These are phyloP conservation scores for Metschnikowia proteae DNA, from an alignment of 805 yeast genomes.

Conservation along the genomic window DNA sequence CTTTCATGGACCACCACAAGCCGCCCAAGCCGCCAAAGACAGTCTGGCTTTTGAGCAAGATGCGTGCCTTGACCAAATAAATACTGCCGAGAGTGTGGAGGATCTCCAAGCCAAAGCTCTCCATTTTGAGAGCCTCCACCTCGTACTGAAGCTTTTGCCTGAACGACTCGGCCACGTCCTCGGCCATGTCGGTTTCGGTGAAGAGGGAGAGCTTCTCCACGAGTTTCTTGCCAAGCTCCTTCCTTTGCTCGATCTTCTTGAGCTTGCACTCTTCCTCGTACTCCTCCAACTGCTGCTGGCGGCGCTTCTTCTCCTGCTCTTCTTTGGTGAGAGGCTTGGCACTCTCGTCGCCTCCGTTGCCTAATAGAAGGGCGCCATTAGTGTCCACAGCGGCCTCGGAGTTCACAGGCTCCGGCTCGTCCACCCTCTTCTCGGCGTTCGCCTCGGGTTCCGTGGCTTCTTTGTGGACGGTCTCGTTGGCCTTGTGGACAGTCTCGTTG, in stretches of 20 bases:
- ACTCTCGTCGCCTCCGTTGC: slow-evolving; percentile 9
- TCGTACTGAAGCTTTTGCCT: slow-evolving; percentile 66
- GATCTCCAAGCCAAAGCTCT: slow-evolving; percentile 80
- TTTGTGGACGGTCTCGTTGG: neutral
- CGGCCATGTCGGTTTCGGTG: slow-evolving; percentile 43
- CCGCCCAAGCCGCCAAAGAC: slow-evolving; percentile 63
- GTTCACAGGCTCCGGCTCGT: neutral
- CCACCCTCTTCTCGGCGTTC: neutral
- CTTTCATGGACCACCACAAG: slow-evolving; percentile 62
- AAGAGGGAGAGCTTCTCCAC: slow-evolving; percentile 41
- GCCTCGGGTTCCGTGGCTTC: neutral
- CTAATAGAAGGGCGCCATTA: slow-evolving; percentile 15
- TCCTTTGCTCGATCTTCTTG: slow-evolving; percentile 63
- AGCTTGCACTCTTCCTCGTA: slow-evolving; percentile 73
- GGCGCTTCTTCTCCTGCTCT: slow-evolving; percentile 43
- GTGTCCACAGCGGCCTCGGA: neutral
- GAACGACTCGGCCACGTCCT: slow-evolving; percentile 48
- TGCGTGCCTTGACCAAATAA: slow-evolving; percentile 60
- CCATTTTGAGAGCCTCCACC: slow-evolving; percentile 78
- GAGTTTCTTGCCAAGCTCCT: slow-evolving; percentile 57
- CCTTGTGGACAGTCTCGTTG: neutral
- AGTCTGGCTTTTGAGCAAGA: slow-evolving; percentile 61
- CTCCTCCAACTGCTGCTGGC: slow-evolving; percentile 52
- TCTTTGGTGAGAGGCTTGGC: slow-evolving; percentile 22
- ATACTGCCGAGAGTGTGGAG: slow-evolving; percentile 71